Conservation (phyloP, 345 rosid genomes). For the Populus simonii region DNA sequence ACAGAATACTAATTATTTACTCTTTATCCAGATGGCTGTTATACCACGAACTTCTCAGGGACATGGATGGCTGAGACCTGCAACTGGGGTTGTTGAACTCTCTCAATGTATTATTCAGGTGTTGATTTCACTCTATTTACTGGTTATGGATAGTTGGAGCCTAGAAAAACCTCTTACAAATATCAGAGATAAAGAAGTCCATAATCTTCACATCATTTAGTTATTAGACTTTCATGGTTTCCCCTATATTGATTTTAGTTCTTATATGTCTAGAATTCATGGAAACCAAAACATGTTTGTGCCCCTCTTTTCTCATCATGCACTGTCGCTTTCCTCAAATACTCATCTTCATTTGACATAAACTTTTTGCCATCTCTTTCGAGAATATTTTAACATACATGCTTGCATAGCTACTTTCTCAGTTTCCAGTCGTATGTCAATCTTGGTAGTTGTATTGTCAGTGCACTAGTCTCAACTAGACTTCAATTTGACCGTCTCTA, state of each 20-base stretch:
- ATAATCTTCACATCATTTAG: neutral
- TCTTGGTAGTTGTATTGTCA: neutral
- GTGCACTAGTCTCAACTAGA: neutral
- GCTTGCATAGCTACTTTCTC: neutral
- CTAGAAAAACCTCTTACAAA: neutral
- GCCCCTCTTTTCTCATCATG: neutral
- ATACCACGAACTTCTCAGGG: slow-evolving; percentile 83
- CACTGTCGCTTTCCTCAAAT: neutral
- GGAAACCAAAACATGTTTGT: neutral
- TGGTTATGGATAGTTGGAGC: neutral
- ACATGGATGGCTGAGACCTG: slow-evolving; percentile 99
- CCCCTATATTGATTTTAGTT: neutral
- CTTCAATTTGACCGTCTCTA: neutral
- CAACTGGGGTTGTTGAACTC: slow-evolving; percentile 88
- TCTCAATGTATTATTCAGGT: slow-evolving; percentile 98
- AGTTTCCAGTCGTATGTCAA: neutral
- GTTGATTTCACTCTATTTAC: slow-evolving; percentile 5
- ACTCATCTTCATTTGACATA: neutral
- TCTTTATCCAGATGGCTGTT: slow-evolving; percentile 77
- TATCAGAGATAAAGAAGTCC: neutral
- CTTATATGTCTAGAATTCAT: neutral
- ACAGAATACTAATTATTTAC: neutral
- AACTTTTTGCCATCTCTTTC: neutral
- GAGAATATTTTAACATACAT: neutral
- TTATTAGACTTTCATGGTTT: neutral